Evolutionary conservation across 129 eudicot species (phyloP), one percentile per base, ranked within the genome.

Genomic region (Erigeron canadensis): DNA sequence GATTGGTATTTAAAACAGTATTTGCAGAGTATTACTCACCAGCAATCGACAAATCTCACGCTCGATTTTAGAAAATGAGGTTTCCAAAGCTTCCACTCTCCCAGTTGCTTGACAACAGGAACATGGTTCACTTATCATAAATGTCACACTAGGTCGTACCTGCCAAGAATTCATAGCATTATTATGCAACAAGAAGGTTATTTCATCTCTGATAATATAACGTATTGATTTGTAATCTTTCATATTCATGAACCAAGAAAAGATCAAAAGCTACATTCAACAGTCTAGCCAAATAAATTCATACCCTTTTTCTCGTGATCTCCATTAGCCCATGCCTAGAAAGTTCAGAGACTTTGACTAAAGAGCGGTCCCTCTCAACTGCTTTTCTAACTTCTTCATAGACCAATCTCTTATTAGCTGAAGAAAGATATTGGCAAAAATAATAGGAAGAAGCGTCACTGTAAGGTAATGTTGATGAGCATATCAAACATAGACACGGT

Each of bases 71-170:
- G 97, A 94, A 80, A 87, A 89, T 74, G 97, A 80, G 22, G 99
- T 94, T 80, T 89, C 97, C 65, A 90, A 81, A 79, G 99, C 97
- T 89, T 94, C 99, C 59, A 94, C 97, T 86, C 99, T 84, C 56
- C 99, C 99, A 56, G 99, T 86, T n/a, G 87, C 97, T 79, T 86
- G 86, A 79, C 99, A 94, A 80, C 91, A 90, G 58, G 86, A 74
- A 78, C 99, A 94, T 9, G 96, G 93, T 75, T 94, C 97, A 83
- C 93, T 94, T 48, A 94, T 88, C 99, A 90, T 89, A 79, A 82
- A 90, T 45, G 99, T 85, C 65, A 94, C 90, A 80, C 99, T 94
- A 10, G 96, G 96, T 58, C 99, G 88, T 74, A 89, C 97, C 99
- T 94, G 88, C 48, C 48, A 61, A 65, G 8, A n/a, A 12, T 10